These are phyloP conservation scores for Reticulascus tulasneorum DNA, from an alignment of 2,329 filamentous ascomycete species.

Conservation along the genomic window DNA sequence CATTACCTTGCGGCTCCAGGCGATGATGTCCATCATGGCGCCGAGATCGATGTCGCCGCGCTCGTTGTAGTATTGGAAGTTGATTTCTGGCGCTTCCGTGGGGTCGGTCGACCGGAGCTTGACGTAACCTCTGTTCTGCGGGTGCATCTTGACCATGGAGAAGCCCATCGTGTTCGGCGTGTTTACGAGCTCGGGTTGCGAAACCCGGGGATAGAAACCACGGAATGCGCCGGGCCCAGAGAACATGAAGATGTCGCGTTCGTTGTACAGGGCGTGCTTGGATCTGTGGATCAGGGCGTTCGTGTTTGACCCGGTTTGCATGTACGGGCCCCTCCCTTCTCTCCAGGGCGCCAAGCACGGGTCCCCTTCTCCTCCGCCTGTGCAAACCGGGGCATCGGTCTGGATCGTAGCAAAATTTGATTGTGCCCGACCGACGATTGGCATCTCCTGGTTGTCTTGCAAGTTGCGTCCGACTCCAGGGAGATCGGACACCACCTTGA, in stretches of 20 bases:
- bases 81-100: slow-evolving; percentile 58
- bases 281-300: slow-evolving; percentile 1
- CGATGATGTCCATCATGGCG: slow-evolving; percentile 26
- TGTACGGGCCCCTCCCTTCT: slow-evolving; percentile 24
- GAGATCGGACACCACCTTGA: slow-evolving; percentile 49
- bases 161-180: slow-evolving; percentile 3
- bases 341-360: slow-evolving; percentile 32
- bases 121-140: slow-evolving; percentile 58
- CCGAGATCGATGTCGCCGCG: slow-evolving; percentile 42
- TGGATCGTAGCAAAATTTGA: slow-evolving; percentile 21
- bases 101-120: slow-evolving; percentile 57
- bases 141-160: slow-evolving; percentile 22
- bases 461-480: slow-evolving; percentile 58
- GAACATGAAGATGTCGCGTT: slow-evolving; percentile 51
- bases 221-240: slow-evolving; percentile 49
- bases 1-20: slow-evolving; percentile 16
- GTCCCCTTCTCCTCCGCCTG: slow-evolving; percentile 26
- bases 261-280: slow-evolving; percentile 28
- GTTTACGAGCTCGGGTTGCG: slow-evolving; percentile 2
- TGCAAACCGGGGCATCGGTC: slow-evolving; percentile 18
- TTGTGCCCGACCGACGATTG: slow-evolving; percentile 21
- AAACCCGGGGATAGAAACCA: slow-evolving; percentile 4
- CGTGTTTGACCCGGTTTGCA: slow-evolving; percentile 8
- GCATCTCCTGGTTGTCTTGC: slow-evolving; percentile 41
- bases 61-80: slow-evolving; percentile 52